Evolutionary conservation across 2,329 filamentous ascomycete genomes (phyloP), one percentile per base, ranked within the genome.

Genomic region (Cladophialophora bantiana): DNA sequence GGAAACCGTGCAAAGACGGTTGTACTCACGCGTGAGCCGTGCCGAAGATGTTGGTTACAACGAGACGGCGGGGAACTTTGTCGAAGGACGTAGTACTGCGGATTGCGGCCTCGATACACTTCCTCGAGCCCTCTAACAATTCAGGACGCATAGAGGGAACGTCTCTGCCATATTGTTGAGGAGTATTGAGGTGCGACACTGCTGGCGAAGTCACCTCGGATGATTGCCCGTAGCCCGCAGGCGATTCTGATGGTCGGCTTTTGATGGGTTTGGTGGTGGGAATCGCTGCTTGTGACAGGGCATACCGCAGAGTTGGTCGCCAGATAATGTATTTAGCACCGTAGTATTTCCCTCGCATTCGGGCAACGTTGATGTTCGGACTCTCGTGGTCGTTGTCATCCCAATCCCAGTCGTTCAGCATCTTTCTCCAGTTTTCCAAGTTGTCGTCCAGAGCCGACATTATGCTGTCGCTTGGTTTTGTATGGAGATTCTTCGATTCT

Each of bases 21-120:
- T 40, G 9, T 35, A 88, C 92, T 87, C 91, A 96, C 92, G 94
- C 94, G 83, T 97, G 94, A 69, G 93, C 91, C 18, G 94, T 98
- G 60, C 94, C 94, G 79, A 97, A 96, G 31, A 97, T 89, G 74
- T 97, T 98, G n/a, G 94, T 98, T 63, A 98, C 89, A 59, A 97
- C 90, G 7, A 91, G 87, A 35, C 93, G 87, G 68, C 86, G 81
- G 32, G 77, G 79, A 32, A 91, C 83, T 1, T 84, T 83, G 76
- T 91, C 87, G 75, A 98, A 96, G 0, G 93, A 92, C 62, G 88
- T 86, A 0, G 94, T 98, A 77, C 94, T 97, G 75, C 90, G 84
- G 61, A 97, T 88, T 0, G 96, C 87, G 6, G 93, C 91, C 52
- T 88, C 82, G 64, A 95, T 85, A 66, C 90, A 93, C 36, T 84